Evolutionary conservation across 2,329 filamentous ascomycete species (phyloP).

Genomic region (Ophiostoma australiae): DNA sequence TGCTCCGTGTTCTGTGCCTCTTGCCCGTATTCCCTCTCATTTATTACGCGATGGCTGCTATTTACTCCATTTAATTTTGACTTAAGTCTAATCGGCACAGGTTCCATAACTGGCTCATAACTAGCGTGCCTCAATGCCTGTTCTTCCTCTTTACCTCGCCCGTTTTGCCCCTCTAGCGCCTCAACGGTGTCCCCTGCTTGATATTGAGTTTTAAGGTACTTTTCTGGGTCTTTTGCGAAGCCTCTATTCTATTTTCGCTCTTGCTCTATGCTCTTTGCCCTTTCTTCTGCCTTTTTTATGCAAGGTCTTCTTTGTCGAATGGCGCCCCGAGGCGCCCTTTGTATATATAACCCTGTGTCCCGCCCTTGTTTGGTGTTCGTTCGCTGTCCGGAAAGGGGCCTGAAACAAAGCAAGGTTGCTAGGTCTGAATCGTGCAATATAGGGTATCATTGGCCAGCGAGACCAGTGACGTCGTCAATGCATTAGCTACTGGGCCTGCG

Average conservation of each 20-base stretch:
- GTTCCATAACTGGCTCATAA: too few relatives aligned
- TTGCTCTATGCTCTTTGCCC: not conserved
- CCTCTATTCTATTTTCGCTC: not conserved
- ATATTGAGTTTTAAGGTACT: not conserved
- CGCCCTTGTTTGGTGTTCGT: not conserved
- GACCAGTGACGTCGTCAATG: slow-evolving; percentile 10
- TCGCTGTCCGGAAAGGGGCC: slow-evolving; percentile 7
- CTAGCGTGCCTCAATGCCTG: not conserved
- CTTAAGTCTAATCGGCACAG: not conserved
- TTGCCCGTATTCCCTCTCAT: not conserved
- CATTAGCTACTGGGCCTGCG: not conserved
- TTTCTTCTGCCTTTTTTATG: too few relatives aligned
- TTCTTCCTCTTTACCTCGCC: not conserved
- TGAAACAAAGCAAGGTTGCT: slow-evolving; percentile 12
- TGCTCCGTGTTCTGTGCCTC: not conserved
- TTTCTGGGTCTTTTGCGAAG: not conserved
- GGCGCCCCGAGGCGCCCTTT: not conserved
- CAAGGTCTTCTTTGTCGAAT: not conserved
- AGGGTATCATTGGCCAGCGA: not conserved
- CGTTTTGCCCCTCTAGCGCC: not conserved
- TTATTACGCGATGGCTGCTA: not conserved
- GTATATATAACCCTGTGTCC: not conserved
- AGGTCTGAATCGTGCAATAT: not conserved
- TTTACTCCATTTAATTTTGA: not conserved
- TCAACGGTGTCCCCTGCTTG: not conserved